Evolutionary conservation across 768 basidiomycete species (phyloP).

Genomic region (Aureoboletus auriporus): DNA sequence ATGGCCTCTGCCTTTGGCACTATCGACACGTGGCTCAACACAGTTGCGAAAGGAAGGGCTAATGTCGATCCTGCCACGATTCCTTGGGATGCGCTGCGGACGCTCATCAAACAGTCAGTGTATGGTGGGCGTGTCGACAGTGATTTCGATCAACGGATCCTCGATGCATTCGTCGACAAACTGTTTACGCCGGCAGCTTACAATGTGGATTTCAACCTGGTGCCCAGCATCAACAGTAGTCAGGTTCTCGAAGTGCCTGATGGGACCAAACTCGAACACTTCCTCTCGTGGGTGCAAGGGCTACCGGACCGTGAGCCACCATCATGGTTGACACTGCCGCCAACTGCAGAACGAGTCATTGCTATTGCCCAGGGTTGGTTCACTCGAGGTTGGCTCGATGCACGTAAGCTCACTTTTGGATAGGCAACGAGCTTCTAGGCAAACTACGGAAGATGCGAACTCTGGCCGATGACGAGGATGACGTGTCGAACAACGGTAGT

Average conservation of each 20-base stretch:
- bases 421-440: constrained; percentile 76
- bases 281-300: constrained; percentile 83
- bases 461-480: constrained; percentile 82
- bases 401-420: constrained; percentile 2
- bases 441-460: constrained; percentile 94
- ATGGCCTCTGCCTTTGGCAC: constrained; percentile 89
- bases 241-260: constrained; percentile 74
- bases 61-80: constrained; percentile 91
- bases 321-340: constrained; percentile 90
- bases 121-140: constrained; percentile 95
- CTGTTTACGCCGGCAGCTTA: constrained; percentile 88
- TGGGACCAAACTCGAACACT: constrained; percentile 89
- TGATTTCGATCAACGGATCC: constrained; percentile 89
- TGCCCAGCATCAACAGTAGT: constrained; percentile 56
- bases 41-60: constrained; percentile 78
- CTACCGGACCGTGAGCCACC: constrained; percentile 93
- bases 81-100: constrained; percentile 94
- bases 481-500: constrained; percentile 46
- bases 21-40: constrained; percentile 86
- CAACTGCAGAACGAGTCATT: constrained; percentile 88
- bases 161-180: constrained; percentile 89
- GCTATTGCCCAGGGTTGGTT: constrained; percentile 81
- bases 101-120: constrained; percentile 91
- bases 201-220: constrained; percentile 89
- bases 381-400: not conserved